These are phyloP conservation scores for Saccharomyces hybrid DNA, from an alignment of 1,139 yeast genomes.

Conservation along the genomic window DNA sequence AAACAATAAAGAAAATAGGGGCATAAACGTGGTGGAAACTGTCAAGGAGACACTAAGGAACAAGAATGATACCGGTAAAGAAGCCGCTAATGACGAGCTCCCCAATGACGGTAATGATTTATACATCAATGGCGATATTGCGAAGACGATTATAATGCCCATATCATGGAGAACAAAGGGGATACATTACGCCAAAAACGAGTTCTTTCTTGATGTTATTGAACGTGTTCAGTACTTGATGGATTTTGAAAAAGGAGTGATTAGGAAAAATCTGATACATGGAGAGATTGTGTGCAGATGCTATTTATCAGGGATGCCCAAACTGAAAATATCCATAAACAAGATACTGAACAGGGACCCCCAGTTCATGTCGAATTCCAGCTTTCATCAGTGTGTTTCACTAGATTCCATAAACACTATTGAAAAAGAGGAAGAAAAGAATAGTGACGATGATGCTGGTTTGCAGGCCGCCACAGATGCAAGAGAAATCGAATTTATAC, in stretches of 20 bases:
- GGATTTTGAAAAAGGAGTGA: slow-evolving; percentile 46
- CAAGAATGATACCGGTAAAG: slow-evolving; percentile 1
- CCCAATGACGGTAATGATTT: slow-evolving; percentile 22
- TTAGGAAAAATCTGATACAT: slow-evolving; percentile 52
- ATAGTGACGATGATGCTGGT: not conserved
- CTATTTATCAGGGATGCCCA: slow-evolving; percentile 74
- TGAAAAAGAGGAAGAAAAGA: slow-evolving; percentile 4
- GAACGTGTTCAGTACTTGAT: slow-evolving; percentile 60
- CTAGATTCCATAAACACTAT: slow-evolving; percentile 42
- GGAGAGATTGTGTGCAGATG: slow-evolving; percentile 62
- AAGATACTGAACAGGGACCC: slow-evolving; percentile 45
- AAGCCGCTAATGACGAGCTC: slow-evolving; percentile 13
- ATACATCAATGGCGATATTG: slow-evolving; percentile 52
- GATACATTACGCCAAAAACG: slow-evolving; percentile 67
- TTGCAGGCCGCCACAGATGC: slow-evolving; percentile 29
- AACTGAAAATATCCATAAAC: slow-evolving; percentile 56
- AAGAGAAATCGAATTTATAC: slow-evolving; percentile 56
- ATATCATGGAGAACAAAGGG: slow-evolving; percentile 82
- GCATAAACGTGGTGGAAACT: slow-evolving; percentile 8
- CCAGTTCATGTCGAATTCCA: slow-evolving; percentile 40
- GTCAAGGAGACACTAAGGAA: not conserved
- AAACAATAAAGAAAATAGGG: slow-evolving; percentile 5
- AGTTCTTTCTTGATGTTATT: slow-evolving; percentile 65
- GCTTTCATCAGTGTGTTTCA: slow-evolving; percentile 77
- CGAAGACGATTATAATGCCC: slow-evolving; percentile 64